Conservation (phyloP, 2,329 filamentous ascomycete species). For the Cordyceps militaris region DNA sequence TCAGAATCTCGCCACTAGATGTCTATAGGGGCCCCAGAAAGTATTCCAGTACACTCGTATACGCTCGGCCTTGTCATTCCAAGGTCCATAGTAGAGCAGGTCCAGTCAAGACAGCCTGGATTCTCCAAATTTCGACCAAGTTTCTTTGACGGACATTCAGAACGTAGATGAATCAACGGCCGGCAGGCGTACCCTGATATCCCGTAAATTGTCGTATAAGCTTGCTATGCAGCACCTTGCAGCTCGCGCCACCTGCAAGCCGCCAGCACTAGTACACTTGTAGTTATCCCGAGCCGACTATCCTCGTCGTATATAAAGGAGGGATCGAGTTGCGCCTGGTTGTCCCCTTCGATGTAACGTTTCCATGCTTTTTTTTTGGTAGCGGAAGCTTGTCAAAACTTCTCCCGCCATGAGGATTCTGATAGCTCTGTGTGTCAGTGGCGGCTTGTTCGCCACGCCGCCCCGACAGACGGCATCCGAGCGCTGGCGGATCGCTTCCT, state of each 20-base stretch:
- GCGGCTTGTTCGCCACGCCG: background rate
- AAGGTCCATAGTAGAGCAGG: no score
- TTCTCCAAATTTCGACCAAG: background rate
- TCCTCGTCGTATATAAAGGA: background rate
- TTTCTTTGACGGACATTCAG: no score
- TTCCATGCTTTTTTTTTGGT: background rate
- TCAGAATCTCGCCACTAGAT: no score
- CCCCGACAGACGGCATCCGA: constrained; percentile 14
- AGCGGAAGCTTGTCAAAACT: background rate
- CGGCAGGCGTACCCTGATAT: background rate
- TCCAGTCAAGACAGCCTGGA: background rate
- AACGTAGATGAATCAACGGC: no score
- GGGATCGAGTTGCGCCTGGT: background rate
- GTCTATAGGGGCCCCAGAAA: no score
- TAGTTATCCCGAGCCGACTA: background rate
- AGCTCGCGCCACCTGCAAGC: background rate
- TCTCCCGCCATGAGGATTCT: background rate
- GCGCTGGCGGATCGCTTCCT: constrained; percentile 17
- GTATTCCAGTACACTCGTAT: no score
- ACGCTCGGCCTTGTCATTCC: no score
- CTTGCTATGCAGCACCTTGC: no score
- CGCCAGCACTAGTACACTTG: background rate
- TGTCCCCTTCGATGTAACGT: background rate
- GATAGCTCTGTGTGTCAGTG: background rate
- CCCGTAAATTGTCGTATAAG: background rate